These are phyloP conservation scores for Vitis hybrid DNA, from an alignment of 177 flowering plant genomes.

Conservation along the genomic window DNA sequence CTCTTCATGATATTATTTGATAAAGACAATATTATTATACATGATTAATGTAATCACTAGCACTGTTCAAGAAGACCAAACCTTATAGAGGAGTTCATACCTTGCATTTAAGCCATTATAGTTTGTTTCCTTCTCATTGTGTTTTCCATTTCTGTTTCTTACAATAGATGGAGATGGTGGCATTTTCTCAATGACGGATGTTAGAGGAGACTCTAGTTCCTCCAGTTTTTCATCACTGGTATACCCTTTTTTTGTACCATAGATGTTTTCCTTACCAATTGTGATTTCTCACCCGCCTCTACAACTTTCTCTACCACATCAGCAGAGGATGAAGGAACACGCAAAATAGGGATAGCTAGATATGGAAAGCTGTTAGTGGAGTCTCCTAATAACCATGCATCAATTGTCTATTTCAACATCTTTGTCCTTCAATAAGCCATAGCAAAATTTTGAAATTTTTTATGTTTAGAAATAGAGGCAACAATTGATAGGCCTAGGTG, in stretches of 20 bases:
- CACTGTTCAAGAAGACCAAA: conserved; percentile 50
- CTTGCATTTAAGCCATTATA: conserved; percentile 38
- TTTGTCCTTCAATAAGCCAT: too few species aligned
- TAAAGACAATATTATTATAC: too few species aligned
- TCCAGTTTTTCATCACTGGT: too few species aligned
- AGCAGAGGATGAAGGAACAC: conserved; percentile 53
- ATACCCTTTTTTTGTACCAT: too few species aligned
- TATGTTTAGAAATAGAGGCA: too few species aligned
- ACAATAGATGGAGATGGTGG: conserved; percentile 39
- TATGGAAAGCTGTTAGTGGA: conserved; percentile 43
- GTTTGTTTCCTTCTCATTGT: conserved; percentile 17
- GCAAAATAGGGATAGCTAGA: conserved; percentile 61
- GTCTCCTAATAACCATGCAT: too few species aligned
- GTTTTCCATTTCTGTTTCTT: conserved; percentile 41
- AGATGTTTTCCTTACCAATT: not conserved
- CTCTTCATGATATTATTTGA: too few species aligned
- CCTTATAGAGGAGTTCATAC: conserved; percentile 79
- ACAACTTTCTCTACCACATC: conserved; percentile 74
- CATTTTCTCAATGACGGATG: conserved; percentile 38
- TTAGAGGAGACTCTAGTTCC: too few species aligned
- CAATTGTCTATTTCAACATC: too few species aligned
- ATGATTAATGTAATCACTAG: too few species aligned
- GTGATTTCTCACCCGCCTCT: conserved; percentile 49
- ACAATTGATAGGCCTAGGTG: too few species aligned
- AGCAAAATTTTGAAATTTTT: too few species aligned